phyloP scores from a whole-genome alignment of 257 asterid genomes.

The Datura wrightii region DNA sequence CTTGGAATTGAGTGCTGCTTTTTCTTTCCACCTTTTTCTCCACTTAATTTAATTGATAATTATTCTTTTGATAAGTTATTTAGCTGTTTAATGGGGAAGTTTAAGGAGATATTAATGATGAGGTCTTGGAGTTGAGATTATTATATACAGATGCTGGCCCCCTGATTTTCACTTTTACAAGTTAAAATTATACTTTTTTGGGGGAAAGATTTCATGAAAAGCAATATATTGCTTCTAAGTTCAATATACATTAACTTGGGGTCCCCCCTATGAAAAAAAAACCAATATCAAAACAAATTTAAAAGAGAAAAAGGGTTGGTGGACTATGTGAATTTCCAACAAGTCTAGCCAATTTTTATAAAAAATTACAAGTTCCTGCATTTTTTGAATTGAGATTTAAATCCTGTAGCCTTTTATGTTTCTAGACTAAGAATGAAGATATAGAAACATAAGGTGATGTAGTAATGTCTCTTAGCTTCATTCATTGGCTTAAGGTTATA shows the following conservation, averaged over 20 bases:
- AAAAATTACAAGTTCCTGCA: not conserved
- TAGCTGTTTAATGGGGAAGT: constrained; percentile 33
- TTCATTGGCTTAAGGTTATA: not conserved
- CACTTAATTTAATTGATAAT: constrained; percentile 25
- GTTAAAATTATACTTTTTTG: constrained; percentile 37
- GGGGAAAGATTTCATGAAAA: constrained; percentile 33
- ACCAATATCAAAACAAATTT: not conserved
- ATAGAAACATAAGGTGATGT: too few species aligned
- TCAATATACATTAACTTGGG: constrained; percentile 23
- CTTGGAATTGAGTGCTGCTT: constrained; percentile 46
- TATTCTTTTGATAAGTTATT: constrained; percentile 30
- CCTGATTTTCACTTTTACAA: constrained; percentile 40
- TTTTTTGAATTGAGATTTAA: not conserved
- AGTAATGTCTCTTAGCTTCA: not conserved
- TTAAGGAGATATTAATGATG: constrained; percentile 56
- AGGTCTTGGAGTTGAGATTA: constrained; percentile 46
- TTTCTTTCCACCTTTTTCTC: constrained; percentile 23
- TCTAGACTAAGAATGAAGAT: too few species aligned
- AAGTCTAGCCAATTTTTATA: not conserved
- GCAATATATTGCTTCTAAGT: constrained; percentile 39
- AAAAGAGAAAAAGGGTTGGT: not conserved
- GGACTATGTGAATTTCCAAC: not conserved
- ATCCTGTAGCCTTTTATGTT: not conserved
- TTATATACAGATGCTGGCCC: constrained; percentile 43
- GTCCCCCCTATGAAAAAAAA: constrained; percentile 32